Base-by-base conservation (phyloP, 192 early-diverging fungal genomes). In the Thoreauomyces humboldtii region DNA sequence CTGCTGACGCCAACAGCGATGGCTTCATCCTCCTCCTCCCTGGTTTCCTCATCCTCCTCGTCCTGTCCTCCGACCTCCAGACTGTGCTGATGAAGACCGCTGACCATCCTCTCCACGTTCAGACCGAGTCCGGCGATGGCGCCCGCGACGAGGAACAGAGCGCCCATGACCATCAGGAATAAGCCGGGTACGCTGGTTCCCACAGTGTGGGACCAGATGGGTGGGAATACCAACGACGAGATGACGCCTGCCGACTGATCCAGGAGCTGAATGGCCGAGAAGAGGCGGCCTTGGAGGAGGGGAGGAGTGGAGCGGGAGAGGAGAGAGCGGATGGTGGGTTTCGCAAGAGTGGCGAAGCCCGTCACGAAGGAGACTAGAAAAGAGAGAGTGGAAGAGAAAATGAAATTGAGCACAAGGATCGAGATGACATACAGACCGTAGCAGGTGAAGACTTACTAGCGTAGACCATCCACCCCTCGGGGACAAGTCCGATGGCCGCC, bases 391-490 rank as follows among this genome's bases (percentile, higher is more conserved):
- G 32, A 59, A 71, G 41, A 59, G 35, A 37, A 28, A 27, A 4
- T 29, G 9, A 27, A 27, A 27, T 52, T 15, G n/a, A n/a, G n/a
- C n/a, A n/a, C n/a, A 53, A 17, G 19, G 25, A 57, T 27, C 31
- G 7, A 1, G 51, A 17, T 53, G 27, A 28, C 28, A 28, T 53
- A 53, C n/a, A 53, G n/a, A 3, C n/a, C 19, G 19, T 28, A 22
- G 3, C 22, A 4, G 14, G 42, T 46, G 38, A 9, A 12, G 32
- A 70, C 71, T 55, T 64, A 73, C 71, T 55, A 14, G 33, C 56
- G 34, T 66, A 77, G 22, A 77, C 54, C 69, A 67, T 74, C 59
- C 58, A 57, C 7, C 62, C 62, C 43, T 66, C n/a, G n/a, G 42
- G 24, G 2, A 70, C 62, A 1, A 77, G 34, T 21, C 59, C 71